Base-by-base conservation (phyloP, 441 rosid genomes). In the Arabidopsis hybrid region DNA sequence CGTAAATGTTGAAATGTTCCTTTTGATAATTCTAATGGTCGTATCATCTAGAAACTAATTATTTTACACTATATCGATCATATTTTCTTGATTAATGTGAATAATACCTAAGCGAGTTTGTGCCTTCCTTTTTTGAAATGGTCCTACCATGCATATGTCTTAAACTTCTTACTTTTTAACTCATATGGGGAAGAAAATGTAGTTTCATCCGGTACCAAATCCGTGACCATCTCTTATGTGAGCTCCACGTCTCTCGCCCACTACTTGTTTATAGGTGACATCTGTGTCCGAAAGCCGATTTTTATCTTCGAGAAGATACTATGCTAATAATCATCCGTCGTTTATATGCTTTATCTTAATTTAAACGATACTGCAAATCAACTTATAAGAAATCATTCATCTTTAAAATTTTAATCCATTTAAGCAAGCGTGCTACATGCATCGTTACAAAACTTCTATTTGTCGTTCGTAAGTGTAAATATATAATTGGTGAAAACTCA, bases 21-120 rank as follows among this genome's bases (percentile, higher is more conserved):
- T 57, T 73, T 14, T 21, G 26, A 21, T 21, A 49, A 9, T 46
- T 51, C 2, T 60, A 18, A 60, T 67, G 68, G 56, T 50, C 73
- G 39, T 67, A 67, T 51, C 62, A 51, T 74, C 78, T 67, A 67
- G 69, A 74, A 74, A 32, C 73, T 49, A 14, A 46, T 7, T 63
- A 45, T 16, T 56, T 13, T 12, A 60, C 2, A 16, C 11, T 8
- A 8, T 47, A 32, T 55, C 32, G 32, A 29, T 29, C n/a, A 50
- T 49, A 60, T 49, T 6, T 16, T 46, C 8, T 26, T 26, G 17
- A 35, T 46, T 47, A 16, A 59, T 49, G 31, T 14, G 3, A 12
- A 16, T 7, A 8, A 2, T 18, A 60, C 32, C 43, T 12, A 16
- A 12, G n/a, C 36, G 46, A 46, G 14, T 13, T 58, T 34, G 10